Base-by-base conservation (phyloP, 228 moss, liverwort and hornwort species). In the Sphagnum fallax region DNA sequence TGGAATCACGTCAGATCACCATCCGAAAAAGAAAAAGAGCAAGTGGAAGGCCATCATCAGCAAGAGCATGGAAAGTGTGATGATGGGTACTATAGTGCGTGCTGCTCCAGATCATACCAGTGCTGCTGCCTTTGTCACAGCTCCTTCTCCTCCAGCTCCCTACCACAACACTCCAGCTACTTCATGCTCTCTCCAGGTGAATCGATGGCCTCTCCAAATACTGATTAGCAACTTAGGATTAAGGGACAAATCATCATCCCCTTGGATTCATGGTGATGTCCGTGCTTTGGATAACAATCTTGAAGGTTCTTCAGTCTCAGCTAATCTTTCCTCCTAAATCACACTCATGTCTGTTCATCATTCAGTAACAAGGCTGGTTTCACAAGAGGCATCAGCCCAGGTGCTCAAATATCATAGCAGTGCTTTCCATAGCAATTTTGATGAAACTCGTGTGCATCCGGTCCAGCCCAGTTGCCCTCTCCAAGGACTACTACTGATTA, bases 81-180 rank as follows among this genome's bases (percentile, higher is more conserved):
- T 72, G 16, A 78, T 78, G 62, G 76, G 80, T 4, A 77, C 79
- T 14, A 11, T 72, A 4, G 68, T 71, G 47, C 69, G 70, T 64
- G 61, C 12, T 50, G 6, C 51, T 47, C 32, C 62, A 72, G 13
- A 69, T 61, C 60, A 73, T 70, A 16, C 66, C 69, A 57, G 67
- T 14, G 10, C 73, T 48, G 6, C 53, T 16, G 52, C 81, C 5
- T 84, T 81, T 53, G 49, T 51, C 68, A 84, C 84, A 55, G 78
- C 84, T 8, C 50, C 69, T 14, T 81, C 81, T 6, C 78, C 84
- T 5, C 81, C 80, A 3, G 32, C 32, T 32, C 18, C 76, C 77
- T 64, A 69, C 68, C 48, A 61, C 67, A 6, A 53, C 58, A 4
- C 68, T 71, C 52, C 51, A 67, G 32, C 32, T 32, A 32, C n/a